Evolutionary conservation across 2,329 filamentous ascomycete genomes (phyloP), one percentile per base, ranked within the genome.

Genomic region (Cryphonectria radicalis): DNA sequence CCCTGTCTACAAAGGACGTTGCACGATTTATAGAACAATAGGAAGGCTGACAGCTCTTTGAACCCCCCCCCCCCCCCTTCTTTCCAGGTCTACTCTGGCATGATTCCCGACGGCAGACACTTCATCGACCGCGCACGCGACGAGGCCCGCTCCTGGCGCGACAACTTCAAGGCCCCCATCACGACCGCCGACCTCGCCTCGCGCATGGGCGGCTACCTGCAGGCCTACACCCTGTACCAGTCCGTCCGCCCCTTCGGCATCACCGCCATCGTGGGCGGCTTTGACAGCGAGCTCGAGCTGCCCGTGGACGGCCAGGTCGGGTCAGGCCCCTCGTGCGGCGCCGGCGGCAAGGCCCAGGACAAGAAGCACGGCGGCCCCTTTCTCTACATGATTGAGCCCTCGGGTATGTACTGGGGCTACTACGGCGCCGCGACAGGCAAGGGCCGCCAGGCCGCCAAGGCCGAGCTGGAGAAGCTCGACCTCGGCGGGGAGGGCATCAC

Each of bases 361-460:
- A 91, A 90, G 78, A 92, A 90, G 81, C 90, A 94, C 80, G 96
- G 96, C 76, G 96, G 95, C 1, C 96, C 96, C 32, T 95, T 91
- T 74, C 89, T 99, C 73, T 99, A 98, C 88, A 99, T 99, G 96
- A 95, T 99, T 77, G 96, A 99, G 86, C 96, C 96, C 59, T 97
- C 94, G 79, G 96, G 96, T 70, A 84, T 95, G 76, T 98, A 97
- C 87, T 99, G 96, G 96, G 96, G 96, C 72, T 99, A 99, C 88
- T 98, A 98, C 82, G 96, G 96, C 77, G 96, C 96, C 55, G 96
- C 96, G 66, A 98, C 96, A 19, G 96, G 96, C 79, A 99, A 99
- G 84, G 96, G 96, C 74, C 89, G 96, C 77, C 96, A 99, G 85
- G 92, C 95, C 68, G 96, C 96, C 79, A 99, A 99, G 88, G 94